A percentile compares a stretch with the other conserved stretches of the same genome.
Evolutionary conservation across 2,329 filamentous ascomycete species (phyloP).

Genomic region (Botrytis medusae): DNA sequence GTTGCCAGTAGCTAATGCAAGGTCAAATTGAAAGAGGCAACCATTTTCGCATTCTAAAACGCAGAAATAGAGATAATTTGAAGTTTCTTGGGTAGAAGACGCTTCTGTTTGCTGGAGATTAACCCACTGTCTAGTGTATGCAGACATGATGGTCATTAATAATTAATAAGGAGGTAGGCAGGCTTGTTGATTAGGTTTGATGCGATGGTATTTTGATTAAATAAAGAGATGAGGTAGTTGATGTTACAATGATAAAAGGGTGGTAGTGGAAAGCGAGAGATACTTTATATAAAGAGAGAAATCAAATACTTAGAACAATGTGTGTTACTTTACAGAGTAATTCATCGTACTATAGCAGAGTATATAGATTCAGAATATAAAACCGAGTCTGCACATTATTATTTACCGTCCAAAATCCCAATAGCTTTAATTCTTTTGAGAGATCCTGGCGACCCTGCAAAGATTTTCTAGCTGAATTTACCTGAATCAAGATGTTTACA

Average conservation of each 20-base stretch:
- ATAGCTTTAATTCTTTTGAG: background rate
- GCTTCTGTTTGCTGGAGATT: background rate
- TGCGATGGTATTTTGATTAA: fast-evolving
- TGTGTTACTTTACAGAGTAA: background rate
- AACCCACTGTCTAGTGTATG: too few relatives aligned
- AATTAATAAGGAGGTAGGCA: background rate
- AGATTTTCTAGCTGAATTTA: background rate
- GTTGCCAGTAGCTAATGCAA: background rate
- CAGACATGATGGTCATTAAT: background rate
- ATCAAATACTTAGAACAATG: background rate
- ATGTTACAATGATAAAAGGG: too few relatives aligned
- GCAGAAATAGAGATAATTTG: background rate
- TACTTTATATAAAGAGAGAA: background rate
- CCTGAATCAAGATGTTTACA: background rate
- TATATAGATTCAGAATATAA: background rate
- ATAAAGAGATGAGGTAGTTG: background rate
- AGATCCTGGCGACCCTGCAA: fast-evolving
- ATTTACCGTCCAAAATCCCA: fast-evolving
- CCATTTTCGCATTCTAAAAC: background rate
- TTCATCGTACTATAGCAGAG: background rate
- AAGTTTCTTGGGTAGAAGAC: background rate
- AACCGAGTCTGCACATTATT: fast-evolving
- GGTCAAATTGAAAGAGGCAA: background rate
- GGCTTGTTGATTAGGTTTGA: background rate
- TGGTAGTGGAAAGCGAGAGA: fast-evolving